Conservation (phyloP, 73 alveolate genomes). For the Paramecium pentaurelia region DNA sequence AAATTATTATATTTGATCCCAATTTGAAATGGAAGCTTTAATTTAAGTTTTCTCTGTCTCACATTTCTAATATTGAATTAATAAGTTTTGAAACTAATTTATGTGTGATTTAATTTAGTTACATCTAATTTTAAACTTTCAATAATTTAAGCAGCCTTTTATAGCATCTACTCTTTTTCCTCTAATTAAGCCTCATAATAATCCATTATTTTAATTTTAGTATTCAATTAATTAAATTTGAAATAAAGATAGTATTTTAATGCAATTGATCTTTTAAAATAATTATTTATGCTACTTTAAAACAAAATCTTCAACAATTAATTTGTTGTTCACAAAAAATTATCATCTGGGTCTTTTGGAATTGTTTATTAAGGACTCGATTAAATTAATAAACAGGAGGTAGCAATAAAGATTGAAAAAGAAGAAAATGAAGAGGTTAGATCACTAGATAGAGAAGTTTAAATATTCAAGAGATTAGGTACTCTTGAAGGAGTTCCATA, state of each 20-base stretch:
- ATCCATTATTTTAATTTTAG: neutral
- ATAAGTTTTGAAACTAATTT: neutral
- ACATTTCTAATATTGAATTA: neutral
- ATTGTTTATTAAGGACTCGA: slow-evolving; percentile 26
- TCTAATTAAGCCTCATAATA: neutral
- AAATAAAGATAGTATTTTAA: neutral
- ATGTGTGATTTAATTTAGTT: neutral
- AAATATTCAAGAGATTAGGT: neutral
- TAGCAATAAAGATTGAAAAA: slow-evolving; percentile 50
- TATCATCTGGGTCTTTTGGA: slow-evolving; percentile 19
- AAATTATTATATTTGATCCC: neutral
- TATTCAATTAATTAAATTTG: neutral
- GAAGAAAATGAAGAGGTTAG: slow-evolving; percentile 37
- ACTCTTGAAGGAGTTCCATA: slow-evolving; percentile 30
- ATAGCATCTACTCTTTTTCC: neutral
- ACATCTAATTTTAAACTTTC: neutral
- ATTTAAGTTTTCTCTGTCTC: neutral
- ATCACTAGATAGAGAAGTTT: slow-evolving; percentile 47
- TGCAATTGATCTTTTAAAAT: neutral
- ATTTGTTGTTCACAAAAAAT: neutral
- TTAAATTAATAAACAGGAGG: slow-evolving; percentile 7
- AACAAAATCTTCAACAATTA: neutral
- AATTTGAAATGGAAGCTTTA: neutral
- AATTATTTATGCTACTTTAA: neutral
- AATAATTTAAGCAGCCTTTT: neutral